Percentiles rank a stretch among this genome's conserved stretches.
These are phyloP conservation scores for Tephrocybe rancida DNA, from an alignment of 768 basidiomycete genomes.

Conservation along the genomic window DNA sequence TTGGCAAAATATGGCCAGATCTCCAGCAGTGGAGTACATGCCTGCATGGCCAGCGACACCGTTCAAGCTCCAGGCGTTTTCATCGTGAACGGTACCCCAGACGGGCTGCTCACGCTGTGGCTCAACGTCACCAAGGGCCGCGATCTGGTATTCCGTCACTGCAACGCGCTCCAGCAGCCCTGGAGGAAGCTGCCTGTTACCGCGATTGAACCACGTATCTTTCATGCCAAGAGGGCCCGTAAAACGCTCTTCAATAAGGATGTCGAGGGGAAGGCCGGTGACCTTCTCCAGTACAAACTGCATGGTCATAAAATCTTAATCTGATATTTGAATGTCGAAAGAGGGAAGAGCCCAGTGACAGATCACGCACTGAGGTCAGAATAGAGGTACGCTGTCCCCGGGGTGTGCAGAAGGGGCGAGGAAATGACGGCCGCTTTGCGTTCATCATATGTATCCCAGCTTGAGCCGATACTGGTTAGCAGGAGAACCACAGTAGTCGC, in stretches of 20 bases:
- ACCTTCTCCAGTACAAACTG: conserved; percentile 27
- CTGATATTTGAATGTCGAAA: background rate
- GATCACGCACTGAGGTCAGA: conserved; percentile 26
- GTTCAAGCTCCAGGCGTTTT: conserved; percentile 29
- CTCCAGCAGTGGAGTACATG: conserved; percentile 26
- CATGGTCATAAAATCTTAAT: conserved; percentile 27
- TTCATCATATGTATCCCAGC: conserved; percentile 24
- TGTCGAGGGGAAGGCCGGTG: conserved; percentile 22
- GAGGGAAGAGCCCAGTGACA: background rate
- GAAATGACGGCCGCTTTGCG: conserved; percentile 23
- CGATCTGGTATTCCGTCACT: conserved; percentile 27
- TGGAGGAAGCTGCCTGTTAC: conserved; percentile 15
- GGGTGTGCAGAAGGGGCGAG: conserved; percentile 22
- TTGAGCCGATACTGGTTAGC: conserved; percentile 2
- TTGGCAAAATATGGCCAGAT: conserved; percentile 30
- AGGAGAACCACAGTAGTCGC: background rate
- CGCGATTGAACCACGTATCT: conserved; percentile 26
- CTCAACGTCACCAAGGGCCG: conserved; percentile 20
- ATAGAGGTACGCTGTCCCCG: conserved; percentile 25
- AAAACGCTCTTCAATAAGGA: conserved; percentile 23
- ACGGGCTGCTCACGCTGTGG: conserved; percentile 27
- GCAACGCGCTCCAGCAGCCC: conserved; percentile 13
- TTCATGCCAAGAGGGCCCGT: conserved; percentile 28
- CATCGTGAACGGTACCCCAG: conserved; percentile 32
- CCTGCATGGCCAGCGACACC: conserved; percentile 31